Evolutionary conservation across 2,329 filamentous ascomycete genomes (phyloP), one percentile per base, ranked within the genome.

Genomic region (Fusarium sp.): DNA sequence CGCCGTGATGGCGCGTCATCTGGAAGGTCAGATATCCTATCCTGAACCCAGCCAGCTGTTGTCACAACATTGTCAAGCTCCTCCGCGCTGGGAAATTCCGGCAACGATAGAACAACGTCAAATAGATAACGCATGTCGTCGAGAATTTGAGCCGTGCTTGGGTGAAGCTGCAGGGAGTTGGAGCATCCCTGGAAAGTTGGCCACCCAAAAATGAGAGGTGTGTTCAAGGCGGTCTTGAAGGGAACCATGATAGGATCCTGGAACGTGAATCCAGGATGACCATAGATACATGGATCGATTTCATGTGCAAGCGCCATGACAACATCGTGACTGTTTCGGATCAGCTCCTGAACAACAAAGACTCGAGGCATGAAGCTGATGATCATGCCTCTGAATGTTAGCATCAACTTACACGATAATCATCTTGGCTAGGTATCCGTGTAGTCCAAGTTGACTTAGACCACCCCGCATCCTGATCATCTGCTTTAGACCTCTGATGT

Each of bases 51-150:
- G 4, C 78, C 71, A 1, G 86, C 84, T 1, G 83, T 83, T 0
- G 79, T 79, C 29, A 79, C 77, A 2, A 89, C 79, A 54, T 83
- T 83, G 16, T 83, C 77, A 4, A 85, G 74, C 33, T 86, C 81
- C 27, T 83, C 82, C 0, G 72, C 35, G 0, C 82, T 80, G 4
- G 85, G 76, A 0, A 79, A 54, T 2, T 75, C 67, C 0, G 86
- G 82, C n/a, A 88, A 78, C 1, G 81, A 77, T 6, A 87, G 70
- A 0, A 88, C 83, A 4, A 83, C 78, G 11, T 81, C 77, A n/a
- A 88, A 80, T 2, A 90, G 79, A 25, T 84, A 84, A 6, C 87
- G 84, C 79, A 88, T 84, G 58, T 88, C 85, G 63, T 90, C 88
- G 4, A 90, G 83, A 61, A 90, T 86, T 16, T 84, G 81, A 6